Base-by-base conservation (phyloP, 129 eudicot species). In the Flaveria bidentis region DNA sequence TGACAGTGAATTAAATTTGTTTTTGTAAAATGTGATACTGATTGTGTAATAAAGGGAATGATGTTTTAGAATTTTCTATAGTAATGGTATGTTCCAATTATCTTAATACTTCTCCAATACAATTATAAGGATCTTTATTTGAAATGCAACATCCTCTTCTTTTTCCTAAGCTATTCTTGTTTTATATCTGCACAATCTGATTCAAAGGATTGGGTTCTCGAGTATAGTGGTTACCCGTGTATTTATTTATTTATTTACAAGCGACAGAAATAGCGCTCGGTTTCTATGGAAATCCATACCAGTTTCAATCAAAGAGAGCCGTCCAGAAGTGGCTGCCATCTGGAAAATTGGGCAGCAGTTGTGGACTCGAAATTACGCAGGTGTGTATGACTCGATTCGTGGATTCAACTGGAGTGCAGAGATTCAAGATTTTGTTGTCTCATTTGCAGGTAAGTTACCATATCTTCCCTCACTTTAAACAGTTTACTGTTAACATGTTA, bases 341-440 rank as follows among this genome's bases (percentile, higher is more conserved):
- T 94, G 99, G 99, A 89, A 85, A 79, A 91, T 94, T 53, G 97
- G 96, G 28, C 99, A 94, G 87, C 86, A 75, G 71, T 70, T 94
- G 60, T 94, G 99, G 99, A 82, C 86, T 26, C 80, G 92, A 79
- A 92, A 94, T 26, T 89, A 94, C 77, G 90, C 84, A 25, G 96
- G 90, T 53, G 99, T 94, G 18, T 81, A 94, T 45, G 92, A 89
- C 61, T 86, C 99, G 7, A 67, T 94, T 80, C 89, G 90, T 6
- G 91, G 83, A 60, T 86, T 82, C 73, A 86, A 83, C 76, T 91
- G 99, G 96, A 89, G 93, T 82, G 86, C 93, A 13, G 91, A 93
- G 74, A 74, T 73, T 68, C 92, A 84, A 78, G 86, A 73, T 64
- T 62, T 93, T 64, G 88, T 94, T 16, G 78, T 86, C 52, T 80